phyloP scores from a whole-genome alignment of 306 rosid genomes.

The Pterocarpus santalinus region DNA sequence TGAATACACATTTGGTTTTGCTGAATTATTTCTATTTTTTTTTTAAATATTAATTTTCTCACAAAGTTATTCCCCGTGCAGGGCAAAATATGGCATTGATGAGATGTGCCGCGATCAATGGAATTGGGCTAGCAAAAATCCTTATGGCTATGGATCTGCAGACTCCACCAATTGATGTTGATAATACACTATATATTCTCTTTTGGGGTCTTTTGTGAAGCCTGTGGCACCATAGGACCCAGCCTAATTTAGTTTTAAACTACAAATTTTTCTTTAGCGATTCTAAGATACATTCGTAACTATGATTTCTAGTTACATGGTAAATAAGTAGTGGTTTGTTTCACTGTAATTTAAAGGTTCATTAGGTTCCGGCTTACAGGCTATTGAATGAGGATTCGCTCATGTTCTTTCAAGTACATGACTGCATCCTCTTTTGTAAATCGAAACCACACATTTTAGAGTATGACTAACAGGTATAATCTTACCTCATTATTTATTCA shows the following conservation, averaged over 20 bases:
- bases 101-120: conserved; percentile 99
- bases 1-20: not conserved
- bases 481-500: not conserved
- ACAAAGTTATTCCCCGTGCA: conserved; percentile 54
- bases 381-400: conserved; percentile 32
- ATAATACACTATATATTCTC: conserved; percentile 28
- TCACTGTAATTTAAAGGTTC: conserved; percentile 21
- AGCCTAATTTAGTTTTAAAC: conserved; percentile 29
- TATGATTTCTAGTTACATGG: conserved; percentile 41
- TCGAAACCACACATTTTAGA: conserved; percentile 33
- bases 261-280: conserved; percentile 31
- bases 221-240: conserved; percentile 42
- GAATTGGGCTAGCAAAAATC: conserved; percentile 99
- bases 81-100: conserved; percentile 80
- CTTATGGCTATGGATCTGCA: conserved; percentile 78
- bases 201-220: conserved; percentile 20
- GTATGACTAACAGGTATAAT: conserved; percentile 19
- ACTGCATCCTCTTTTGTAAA: conserved; percentile 39
- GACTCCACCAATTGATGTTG: conserved; percentile 47
- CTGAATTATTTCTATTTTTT: not conserved
- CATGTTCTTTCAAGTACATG: conserved; percentile 45
- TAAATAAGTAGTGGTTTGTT: conserved; percentile 48
- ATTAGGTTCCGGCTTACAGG: conserved; percentile 31
- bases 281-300: conserved; percentile 40
- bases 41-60: not conserved